Evolutionary conservation across 805 yeast genomes (phyloP), one percentile per base, ranked within the genome.

Genomic region (Candida wancherniae): DNA sequence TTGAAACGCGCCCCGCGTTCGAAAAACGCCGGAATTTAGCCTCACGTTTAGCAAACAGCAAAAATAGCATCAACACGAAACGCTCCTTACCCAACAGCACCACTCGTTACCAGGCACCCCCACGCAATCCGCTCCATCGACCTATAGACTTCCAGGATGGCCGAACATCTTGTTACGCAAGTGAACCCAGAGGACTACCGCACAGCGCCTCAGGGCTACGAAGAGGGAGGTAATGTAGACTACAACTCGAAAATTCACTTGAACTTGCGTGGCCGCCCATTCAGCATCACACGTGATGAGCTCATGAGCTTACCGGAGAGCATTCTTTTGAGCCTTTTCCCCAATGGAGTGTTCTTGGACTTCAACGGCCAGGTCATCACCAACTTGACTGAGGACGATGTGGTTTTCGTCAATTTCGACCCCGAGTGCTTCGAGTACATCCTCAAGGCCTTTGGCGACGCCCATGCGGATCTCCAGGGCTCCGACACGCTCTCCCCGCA

Each of bases 281-380:
- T 88, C 56, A 75, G 77, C 29, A 79, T 92, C 28, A 78, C 94
- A 4, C 70, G 96, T 40, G 94, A 85, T 47, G 95, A 86, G 53
- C 70, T 92, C 44, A 80, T 88, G 85, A 77, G 86, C 31, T 64
- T 92, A 19, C 98, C 98, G 1, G 98, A 92, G 53, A 78, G 88
- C 38, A 76, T 92, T 15, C 63, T 92, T 36, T 71, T 88, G 33
- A 84, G 96, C 47, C 62, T 92, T 14, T 84, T 86, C 50, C 95
- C 96, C 10, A 85, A 84, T 44, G 95, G 97, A 24, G 94, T 86
- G 3, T 83, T 86, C 52, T 70, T 84, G 34, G 92, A 85, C 55
- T 69, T 69, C 36, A 61, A 75, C 31, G 95, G 94, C 2, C 80
- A 80, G 43, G 82, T 84, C 6, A 83, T 86, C 35, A 71, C 84